These are phyloP conservation scores for Senna tora DNA, from an alignment of 306 rosid species.

Conservation along the genomic window DNA sequence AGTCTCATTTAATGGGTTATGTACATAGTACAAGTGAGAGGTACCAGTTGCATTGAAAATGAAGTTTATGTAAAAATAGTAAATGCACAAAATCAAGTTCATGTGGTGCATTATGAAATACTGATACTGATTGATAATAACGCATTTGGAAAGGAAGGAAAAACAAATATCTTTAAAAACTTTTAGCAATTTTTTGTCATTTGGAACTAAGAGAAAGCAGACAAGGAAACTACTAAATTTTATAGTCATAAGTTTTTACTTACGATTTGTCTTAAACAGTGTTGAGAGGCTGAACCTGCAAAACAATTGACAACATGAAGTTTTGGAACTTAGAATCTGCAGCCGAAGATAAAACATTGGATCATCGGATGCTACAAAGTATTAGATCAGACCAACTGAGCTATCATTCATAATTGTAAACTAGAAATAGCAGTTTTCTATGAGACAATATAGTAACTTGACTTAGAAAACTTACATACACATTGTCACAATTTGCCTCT, in stretches of 20 bases:
- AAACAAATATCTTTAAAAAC: neutral
- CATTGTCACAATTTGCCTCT: slow-evolving; percentile 74
- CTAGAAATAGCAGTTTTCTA: slow-evolving; percentile 6
- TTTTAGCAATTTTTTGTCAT: neutral
- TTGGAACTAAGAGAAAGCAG: neutral
- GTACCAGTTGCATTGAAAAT: neutral
- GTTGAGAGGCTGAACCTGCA: slow-evolving; percentile 99
- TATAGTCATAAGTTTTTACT: slow-evolving; percentile 48
- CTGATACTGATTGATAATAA: slow-evolving; percentile 15
- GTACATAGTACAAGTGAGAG: too few relatives aligned
- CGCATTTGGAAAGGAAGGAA: neutral
- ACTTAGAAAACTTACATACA: slow-evolving; percentile 60
- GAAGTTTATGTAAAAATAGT: slow-evolving; percentile 8
- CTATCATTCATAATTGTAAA: neutral
- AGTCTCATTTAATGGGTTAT: too few relatives aligned
- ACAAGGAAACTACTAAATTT: slow-evolving; percentile 32
- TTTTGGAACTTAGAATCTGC: slow-evolving; percentile 37
- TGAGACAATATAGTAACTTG: neutral
- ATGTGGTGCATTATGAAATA: slow-evolving; percentile 3
- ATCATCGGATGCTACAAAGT: slow-evolving; percentile 9
- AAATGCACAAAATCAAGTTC: slow-evolving; percentile 20
- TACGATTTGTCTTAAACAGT: slow-evolving; percentile 83
- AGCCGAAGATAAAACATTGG: slow-evolving; percentile 17
- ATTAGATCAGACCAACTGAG: slow-evolving; percentile 7
- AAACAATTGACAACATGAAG: slow-evolving; percentile 44